phyloP scores from a whole-genome alignment of 2,329 filamentous ascomycete species.

The Thielaviopsis ethacetica region DNA sequence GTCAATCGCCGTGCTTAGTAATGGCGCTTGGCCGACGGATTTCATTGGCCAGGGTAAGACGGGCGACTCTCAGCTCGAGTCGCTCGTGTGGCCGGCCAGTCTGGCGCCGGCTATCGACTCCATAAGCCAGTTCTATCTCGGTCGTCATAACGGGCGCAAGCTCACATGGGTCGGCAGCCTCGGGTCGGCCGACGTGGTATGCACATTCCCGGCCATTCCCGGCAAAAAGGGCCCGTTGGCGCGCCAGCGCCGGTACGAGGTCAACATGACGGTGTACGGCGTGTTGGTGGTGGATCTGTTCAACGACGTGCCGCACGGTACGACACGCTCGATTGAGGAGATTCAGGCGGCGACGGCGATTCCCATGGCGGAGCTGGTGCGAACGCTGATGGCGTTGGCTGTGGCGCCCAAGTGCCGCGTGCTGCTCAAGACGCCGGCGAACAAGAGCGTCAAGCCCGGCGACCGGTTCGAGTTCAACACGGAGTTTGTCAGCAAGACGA shows the following conservation, averaged over 20 bases:
- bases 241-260: constrained; percentile 62
- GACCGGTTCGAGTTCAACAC: constrained; percentile 75
- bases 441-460: constrained; percentile 56
- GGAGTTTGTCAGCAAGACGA: constrained; percentile 62
- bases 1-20: constrained; percentile 71
- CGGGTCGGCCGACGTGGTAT: constrained; percentile 75
- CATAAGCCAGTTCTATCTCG: constrained; percentile 77
- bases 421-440: constrained; percentile 62
- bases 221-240: constrained; percentile 48
- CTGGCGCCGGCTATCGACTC: constrained; percentile 4
- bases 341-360: constrained; percentile 75
- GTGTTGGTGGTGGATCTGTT: constrained; percentile 85
- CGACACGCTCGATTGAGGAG: constrained; percentile 45
- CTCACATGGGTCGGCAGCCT: constrained; percentile 62
- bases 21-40: constrained; percentile 89
- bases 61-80: constrained; percentile 20
- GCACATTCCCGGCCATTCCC: constrained; percentile 54
- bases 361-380: constrained; percentile 52
- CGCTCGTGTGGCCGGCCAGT: constrained; percentile 11
- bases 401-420: constrained; percentile 72
- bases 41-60: constrained; percentile 47
- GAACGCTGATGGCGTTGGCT: constrained; percentile 66
- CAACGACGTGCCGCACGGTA: constrained; percentile 47
- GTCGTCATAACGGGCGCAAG: constrained; percentile 72
- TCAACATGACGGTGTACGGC: constrained; percentile 82